phyloP scores from a whole-genome alignment of 208 protist genomes.

The Phytomonas sp. region DNA sequence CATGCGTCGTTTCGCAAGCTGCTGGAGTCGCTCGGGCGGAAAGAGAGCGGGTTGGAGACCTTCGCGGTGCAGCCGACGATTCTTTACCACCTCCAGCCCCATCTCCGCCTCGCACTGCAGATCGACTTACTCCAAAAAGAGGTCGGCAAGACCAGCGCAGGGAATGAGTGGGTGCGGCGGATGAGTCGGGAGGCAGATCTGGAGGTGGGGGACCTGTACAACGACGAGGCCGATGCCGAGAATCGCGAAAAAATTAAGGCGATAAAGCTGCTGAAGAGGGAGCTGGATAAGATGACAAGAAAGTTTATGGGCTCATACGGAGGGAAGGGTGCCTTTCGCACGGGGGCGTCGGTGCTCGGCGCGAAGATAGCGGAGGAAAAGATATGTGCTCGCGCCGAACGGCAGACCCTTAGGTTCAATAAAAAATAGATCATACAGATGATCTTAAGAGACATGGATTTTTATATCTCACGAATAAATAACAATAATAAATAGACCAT shows the following conservation, averaged over 20 bases:
- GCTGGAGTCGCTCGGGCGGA: conserved; percentile 62
- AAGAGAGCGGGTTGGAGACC: conserved; percentile 51
- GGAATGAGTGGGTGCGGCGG: conserved; percentile 63
- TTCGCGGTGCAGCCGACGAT: conserved; percentile 77
- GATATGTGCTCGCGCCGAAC: conserved; percentile 49
- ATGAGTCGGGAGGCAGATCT: conserved; percentile 71
- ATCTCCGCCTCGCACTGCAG: conserved; percentile 68
- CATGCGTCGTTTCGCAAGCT: conserved; percentile 79
- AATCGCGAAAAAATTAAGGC: conserved; percentile 67
- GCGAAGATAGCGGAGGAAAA: conserved; percentile 70
- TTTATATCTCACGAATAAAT: not conserved
- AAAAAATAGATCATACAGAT: conserved; percentile 13
- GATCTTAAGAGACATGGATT: conserved; percentile 2
- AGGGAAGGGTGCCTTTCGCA: conserved; percentile 80
- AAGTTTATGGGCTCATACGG: conserved; percentile 69
- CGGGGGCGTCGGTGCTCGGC: conserved; percentile 57
- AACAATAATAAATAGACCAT: conserved; percentile 2
- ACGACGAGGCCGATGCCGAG: conserved; percentile 58
- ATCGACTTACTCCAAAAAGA: conserved; percentile 86
- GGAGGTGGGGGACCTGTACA: conserved; percentile 77
- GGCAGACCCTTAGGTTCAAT: conserved; percentile 25
- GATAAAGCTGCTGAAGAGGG: conserved; percentile 61
- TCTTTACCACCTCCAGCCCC: conserved; percentile 69
- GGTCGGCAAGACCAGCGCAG: conserved; percentile 64
- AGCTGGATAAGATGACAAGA: conserved; percentile 40